These are phyloP conservation scores for Geosmithia flava DNA, from an alignment of 2,329 filamentous ascomycete genomes.

Conservation along the genomic window DNA sequence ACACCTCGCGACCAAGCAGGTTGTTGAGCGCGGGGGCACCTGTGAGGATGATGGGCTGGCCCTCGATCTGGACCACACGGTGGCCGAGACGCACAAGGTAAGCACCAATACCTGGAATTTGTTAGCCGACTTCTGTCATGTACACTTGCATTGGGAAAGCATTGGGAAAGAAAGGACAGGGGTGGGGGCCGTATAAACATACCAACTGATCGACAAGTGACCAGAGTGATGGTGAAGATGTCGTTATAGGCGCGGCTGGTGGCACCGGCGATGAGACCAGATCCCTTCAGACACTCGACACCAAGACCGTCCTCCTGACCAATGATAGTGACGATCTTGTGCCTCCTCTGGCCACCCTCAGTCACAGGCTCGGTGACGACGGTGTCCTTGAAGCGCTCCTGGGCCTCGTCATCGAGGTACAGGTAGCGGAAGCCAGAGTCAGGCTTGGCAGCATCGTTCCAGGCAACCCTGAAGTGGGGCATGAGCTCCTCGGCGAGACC, in stretches of 20 bases:
- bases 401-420: slow-evolving; percentile 77
- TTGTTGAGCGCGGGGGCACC: slow-evolving; percentile 98
- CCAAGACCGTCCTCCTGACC: slow-evolving; percentile 92
- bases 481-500: slow-evolving; percentile 95
- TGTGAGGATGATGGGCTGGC: slow-evolving; percentile 96
- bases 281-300: slow-evolving; percentile 94
- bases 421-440: slow-evolving; percentile 94
- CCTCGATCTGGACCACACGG: slow-evolving; percentile 97
- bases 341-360: slow-evolving; percentile 78
- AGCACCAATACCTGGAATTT: slow-evolving; percentile 67
- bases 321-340: slow-evolving; percentile 89
- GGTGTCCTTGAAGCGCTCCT: slow-evolving; percentile 70
- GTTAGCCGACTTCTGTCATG: slow-evolving; percentile 14
- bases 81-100: slow-evolving; percentile 97
- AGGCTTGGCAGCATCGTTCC: slow-evolving; percentile 74
- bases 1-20: slow-evolving; percentile 92
- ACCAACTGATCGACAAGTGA: slow-evolving; percentile 96
- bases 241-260: slow-evolving; percentile 96
- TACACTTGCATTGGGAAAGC: too few species aligned
- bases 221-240: slow-evolving; percentile 95
- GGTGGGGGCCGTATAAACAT: slow-evolving; percentile 16
- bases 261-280: slow-evolving; percentile 94
- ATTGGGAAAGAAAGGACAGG: not conserved
- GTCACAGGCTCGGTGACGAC: slow-evolving; percentile 70
- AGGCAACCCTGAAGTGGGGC: slow-evolving; percentile 92